These are phyloP conservation scores for Eucalyptus lansdowneana DNA, from an alignment of 345 rosid species.

Conservation along the genomic window DNA sequence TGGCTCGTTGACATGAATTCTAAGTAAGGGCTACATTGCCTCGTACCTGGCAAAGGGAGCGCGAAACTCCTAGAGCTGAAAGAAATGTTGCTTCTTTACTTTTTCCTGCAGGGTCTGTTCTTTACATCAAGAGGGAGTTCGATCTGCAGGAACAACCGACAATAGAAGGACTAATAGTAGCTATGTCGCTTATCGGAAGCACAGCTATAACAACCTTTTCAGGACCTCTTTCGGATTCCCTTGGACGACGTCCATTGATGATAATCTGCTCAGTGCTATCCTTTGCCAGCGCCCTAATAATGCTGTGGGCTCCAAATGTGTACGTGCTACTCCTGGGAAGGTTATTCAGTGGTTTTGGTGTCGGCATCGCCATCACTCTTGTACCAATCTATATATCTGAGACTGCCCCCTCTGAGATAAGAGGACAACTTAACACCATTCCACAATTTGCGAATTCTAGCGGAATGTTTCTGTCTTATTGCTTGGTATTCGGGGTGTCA, in stretches of 20 bases:
- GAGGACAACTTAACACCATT: constrained; percentile 24
- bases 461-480: constrained; percentile 28
- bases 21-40: neutral
- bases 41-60: neutral
- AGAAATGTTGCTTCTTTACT: neutral
- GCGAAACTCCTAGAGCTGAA: neutral
- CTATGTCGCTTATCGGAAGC: constrained; percentile 20
- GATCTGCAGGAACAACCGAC: constrained; percentile 16
- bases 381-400: constrained; percentile 28
- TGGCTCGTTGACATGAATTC: neutral
- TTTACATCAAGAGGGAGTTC: constrained; percentile 26
- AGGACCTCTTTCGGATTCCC: constrained; percentile 14
- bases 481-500: constrained; percentile 25
- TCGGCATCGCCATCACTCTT: constrained; percentile 17
- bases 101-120: constrained; percentile 13
- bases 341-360: constrained; percentile 16
- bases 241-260: constrained; percentile 26
- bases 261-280: constrained; percentile 14
- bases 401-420: constrained; percentile 26
- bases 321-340: constrained; percentile 23
- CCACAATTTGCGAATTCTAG: constrained; percentile 23
- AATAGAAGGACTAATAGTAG: constrained; percentile 26
- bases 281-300: constrained; percentile 8
- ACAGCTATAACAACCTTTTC: constrained; percentile 15
- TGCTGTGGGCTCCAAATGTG: constrained; percentile 29